These are phyloP conservation scores for Cymodocea nodosa DNA, from an alignment of 116 monocot species.

Conservation along the genomic window DNA sequence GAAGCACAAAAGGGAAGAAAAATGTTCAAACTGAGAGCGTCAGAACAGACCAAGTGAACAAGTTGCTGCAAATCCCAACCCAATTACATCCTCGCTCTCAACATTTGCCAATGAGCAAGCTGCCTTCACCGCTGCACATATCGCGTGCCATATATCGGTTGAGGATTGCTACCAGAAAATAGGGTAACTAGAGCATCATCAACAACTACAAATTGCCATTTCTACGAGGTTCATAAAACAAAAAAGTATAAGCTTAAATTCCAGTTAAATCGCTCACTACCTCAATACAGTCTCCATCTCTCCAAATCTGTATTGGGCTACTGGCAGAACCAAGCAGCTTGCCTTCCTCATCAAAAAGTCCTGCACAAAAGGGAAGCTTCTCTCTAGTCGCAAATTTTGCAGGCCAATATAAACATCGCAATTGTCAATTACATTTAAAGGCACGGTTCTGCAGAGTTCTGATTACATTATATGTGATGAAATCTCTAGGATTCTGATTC, in stretches of 20 bases:
- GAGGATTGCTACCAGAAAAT: slow-evolving; percentile 78
- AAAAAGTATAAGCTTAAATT: not conserved
- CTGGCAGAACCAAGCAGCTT: slow-evolving; percentile 57
- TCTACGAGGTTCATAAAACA: not conserved
- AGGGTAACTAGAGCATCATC: not conserved
- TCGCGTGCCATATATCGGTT: slow-evolving; percentile 95
- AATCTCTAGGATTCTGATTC: too few relatives aligned
- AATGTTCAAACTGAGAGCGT: not conserved
- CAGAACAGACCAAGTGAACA: slow-evolving; percentile 78
- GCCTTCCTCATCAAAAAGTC: slow-evolving; percentile 62
- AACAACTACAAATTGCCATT: not conserved
- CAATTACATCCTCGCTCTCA: slow-evolving; percentile 45
- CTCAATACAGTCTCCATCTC: slow-evolving; percentile 76
- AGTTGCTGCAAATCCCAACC: slow-evolving; percentile 91
- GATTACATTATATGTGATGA: too few relatives aligned
- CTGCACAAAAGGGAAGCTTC: slow-evolving; percentile 17
- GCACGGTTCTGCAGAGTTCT: too few relatives aligned
- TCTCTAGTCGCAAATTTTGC: too few relatives aligned
- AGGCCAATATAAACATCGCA: too few relatives aligned
- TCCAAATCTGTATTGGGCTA: slow-evolving; percentile 98
- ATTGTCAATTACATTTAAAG: too few relatives aligned
- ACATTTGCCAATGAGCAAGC: slow-evolving; percentile 52
- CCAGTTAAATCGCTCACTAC: slow-evolving; percentile 14
- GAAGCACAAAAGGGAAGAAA: not conserved
- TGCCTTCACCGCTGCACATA: slow-evolving; percentile 80